phyloP scores from a whole-genome alignment of 1,139 yeast genomes.

The Taiozyma onychis region DNA sequence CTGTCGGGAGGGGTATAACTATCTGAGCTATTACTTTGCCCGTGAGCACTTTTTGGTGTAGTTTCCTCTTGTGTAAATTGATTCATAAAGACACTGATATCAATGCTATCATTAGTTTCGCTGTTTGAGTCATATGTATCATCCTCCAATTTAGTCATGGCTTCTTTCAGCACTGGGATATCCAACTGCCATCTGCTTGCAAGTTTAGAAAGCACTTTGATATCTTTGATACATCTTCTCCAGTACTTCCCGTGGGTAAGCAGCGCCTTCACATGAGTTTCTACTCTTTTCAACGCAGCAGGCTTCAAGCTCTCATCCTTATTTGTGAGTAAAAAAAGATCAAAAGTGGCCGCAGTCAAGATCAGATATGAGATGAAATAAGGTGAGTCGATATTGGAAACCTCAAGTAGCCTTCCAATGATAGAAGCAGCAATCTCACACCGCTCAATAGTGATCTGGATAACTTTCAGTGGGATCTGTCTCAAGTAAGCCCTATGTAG shows the following conservation, averaged over 20 bases:
- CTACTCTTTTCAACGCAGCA: conserved; percentile 16
- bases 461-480: conserved; percentile 23
- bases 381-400: conserved; percentile 18
- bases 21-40: not conserved
- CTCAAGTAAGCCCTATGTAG: conserved; percentile 25
- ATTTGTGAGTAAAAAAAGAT: conserved; percentile 23
- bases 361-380: conserved; percentile 25
- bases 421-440: conserved; percentile 19
- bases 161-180: conserved; percentile 8
- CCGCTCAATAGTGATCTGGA: conserved; percentile 18
- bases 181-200: conserved; percentile 23
- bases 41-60: not conserved
- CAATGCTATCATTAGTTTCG: not conserved
- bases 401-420: conserved; percentile 9
- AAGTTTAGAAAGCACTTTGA: conserved; percentile 19
- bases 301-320: conserved; percentile 17
- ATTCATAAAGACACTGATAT: conserved; percentile 1
- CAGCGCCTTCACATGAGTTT: conserved; percentile 19
- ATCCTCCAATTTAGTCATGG: not conserved
- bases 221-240: conserved; percentile 25
- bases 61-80: not conserved
- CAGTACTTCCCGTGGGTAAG: conserved; percentile 19
- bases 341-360: conserved; percentile 26
- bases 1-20: not conserved
- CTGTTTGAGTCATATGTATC: not conserved